These are phyloP conservation scores for Yamadazyma paraphyllophila DNA, from an alignment of 805 yeast species.

Conservation along the genomic window DNA sequence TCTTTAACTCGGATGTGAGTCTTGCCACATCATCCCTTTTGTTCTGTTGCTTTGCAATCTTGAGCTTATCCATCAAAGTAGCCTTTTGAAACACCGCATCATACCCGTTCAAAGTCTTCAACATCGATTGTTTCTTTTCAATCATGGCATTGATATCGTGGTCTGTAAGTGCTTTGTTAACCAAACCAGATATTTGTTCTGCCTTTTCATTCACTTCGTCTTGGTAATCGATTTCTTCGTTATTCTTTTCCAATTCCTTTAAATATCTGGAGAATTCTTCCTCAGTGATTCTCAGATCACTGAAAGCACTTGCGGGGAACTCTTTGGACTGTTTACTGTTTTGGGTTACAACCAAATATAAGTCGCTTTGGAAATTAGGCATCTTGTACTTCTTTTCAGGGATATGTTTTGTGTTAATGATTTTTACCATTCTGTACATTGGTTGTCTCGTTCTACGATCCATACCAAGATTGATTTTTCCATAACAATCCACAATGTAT, in stretches of 20 bases:
- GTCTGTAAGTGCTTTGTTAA: conserved; percentile 64
- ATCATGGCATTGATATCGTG: conserved; percentile 78
- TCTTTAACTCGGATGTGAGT: conserved; percentile 35
- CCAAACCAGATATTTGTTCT: conserved; percentile 60
- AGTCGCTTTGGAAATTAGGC: conserved; percentile 43
- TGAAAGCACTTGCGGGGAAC: conserved; percentile 74
- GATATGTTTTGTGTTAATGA: conserved; percentile 56
- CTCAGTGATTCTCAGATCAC: conserved; percentile 69
- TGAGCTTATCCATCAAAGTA: conserved; percentile 67
- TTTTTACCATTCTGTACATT: conserved; percentile 79
- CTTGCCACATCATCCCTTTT: conserved; percentile 31
- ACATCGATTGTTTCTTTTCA: conserved; percentile 61
- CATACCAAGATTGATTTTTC: conserved; percentile 77
- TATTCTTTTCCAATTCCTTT: conserved; percentile 57
- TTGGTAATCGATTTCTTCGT: conserved; percentile 55
- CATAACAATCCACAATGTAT: conserved; percentile 69
- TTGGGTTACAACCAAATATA: conserved; percentile 72
- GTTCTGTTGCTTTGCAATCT: conserved; percentile 65
- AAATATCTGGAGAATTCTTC: conserved; percentile 75
- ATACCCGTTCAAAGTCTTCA: conserved; percentile 37
- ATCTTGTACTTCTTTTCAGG: conserved; percentile 44
- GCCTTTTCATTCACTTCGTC: conserved; percentile 65
- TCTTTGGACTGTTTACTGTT: conserved; percentile 70
- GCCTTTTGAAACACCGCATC: conserved; percentile 77
- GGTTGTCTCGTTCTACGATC: conserved; percentile 60